These are phyloP conservation scores for Helminthosporium solani DNA, from an alignment of 2,329 filamentous ascomycete genomes.

Conservation along the genomic window DNA sequence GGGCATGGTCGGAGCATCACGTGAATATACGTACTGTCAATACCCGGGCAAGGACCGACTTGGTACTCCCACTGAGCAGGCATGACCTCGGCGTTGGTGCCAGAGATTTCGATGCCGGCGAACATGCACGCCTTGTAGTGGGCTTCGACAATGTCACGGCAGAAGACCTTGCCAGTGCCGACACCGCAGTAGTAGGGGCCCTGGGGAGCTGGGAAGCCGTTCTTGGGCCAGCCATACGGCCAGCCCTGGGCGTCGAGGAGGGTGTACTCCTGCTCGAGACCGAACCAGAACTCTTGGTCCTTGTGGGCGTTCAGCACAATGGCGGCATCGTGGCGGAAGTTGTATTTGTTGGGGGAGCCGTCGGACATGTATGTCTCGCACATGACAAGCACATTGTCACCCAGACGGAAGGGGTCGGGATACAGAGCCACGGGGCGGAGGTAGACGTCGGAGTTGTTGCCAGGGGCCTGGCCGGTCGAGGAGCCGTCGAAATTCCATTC, in stretches of 20 bases:
- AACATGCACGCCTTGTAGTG: slow-evolving; percentile 91
- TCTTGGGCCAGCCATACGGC: slow-evolving; percentile 88
- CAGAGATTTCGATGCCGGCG: slow-evolving; percentile 88
- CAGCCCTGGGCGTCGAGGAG: slow-evolving; percentile 81
- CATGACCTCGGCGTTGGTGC: slow-evolving; percentile 99
- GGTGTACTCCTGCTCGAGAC: slow-evolving; percentile 97
- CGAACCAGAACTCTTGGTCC: slow-evolving; percentile 89
- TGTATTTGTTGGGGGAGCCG: slow-evolving; percentile 96
- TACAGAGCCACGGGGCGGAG: slow-evolving; percentile 86
- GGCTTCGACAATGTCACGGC: slow-evolving; percentile 95
- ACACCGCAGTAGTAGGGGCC: slow-evolving; percentile 98
- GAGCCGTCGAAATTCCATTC: slow-evolving; percentile 88
- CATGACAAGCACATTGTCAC: slow-evolving; percentile 91
- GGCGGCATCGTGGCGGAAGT: slow-evolving; percentile 89
- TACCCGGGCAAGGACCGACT: slow-evolving; percentile 85
- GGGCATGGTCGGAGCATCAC: slow-evolving; percentile 1
- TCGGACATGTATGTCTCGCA: slow-evolving; percentile 93
- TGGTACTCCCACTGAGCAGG: slow-evolving; percentile 98
- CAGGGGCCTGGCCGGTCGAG: slow-evolving; percentile 86
- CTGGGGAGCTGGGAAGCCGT: slow-evolving; percentile 87
- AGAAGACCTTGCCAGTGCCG: slow-evolving; percentile 93
- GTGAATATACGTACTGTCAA: slow-evolving; percentile 64
- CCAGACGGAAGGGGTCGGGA: slow-evolving; percentile 86
- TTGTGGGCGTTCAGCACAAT: slow-evolving; percentile 88
- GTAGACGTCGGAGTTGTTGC: slow-evolving; percentile 97